Evolutionary conservation across 768 basidiomycete species (phyloP).

Genomic region (Jaapia argillacea): DNA sequence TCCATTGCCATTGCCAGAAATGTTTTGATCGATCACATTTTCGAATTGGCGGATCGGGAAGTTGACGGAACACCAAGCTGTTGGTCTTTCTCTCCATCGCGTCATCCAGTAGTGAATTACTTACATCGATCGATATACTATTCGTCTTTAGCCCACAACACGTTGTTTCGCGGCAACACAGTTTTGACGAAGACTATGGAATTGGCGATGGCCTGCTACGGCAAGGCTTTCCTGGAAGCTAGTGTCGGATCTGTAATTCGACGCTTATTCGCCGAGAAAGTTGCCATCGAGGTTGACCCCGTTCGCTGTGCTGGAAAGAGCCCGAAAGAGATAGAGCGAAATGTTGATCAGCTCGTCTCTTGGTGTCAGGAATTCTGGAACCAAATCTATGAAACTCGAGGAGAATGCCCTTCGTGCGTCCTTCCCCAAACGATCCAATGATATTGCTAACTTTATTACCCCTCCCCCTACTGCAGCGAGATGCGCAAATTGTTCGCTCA

Average conservation of each 20-base stretch:
- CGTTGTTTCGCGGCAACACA: slow-evolving; percentile 59
- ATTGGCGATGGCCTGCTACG: slow-evolving; percentile 72
- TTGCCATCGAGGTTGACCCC: slow-evolving; percentile 79
- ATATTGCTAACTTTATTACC: slow-evolving; percentile 6
- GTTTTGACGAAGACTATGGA: slow-evolving; percentile 58
- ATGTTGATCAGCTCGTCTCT: slow-evolving; percentile 55
- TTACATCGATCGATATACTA: neutral
- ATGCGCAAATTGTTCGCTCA: slow-evolving; percentile 61
- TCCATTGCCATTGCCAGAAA: slow-evolving; percentile 62
- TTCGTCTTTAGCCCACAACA: slow-evolving; percentile 57
- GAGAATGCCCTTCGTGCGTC: slow-evolving; percentile 67
- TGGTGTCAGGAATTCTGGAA: slow-evolving; percentile 82
- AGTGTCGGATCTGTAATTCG: slow-evolving; percentile 68
- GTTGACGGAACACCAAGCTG: slow-evolving; percentile 60
- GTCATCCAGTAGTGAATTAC: neutral
- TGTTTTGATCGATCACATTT: slow-evolving; percentile 55
- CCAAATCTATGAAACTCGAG: slow-evolving; percentile 64
- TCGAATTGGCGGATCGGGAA: slow-evolving; percentile 58
- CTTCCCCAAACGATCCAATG: neutral
- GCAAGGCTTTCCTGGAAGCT: slow-evolving; percentile 69
- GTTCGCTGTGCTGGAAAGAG: slow-evolving; percentile 45
- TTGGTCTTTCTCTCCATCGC: too few species aligned
- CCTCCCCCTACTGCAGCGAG: slow-evolving; percentile 36
- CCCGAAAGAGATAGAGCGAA: slow-evolving; percentile 52
- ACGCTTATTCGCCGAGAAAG: slow-evolving; percentile 57